Conservation (phyloP, 805 yeast species). For the Schwanniomyces occidentalis region DNA sequence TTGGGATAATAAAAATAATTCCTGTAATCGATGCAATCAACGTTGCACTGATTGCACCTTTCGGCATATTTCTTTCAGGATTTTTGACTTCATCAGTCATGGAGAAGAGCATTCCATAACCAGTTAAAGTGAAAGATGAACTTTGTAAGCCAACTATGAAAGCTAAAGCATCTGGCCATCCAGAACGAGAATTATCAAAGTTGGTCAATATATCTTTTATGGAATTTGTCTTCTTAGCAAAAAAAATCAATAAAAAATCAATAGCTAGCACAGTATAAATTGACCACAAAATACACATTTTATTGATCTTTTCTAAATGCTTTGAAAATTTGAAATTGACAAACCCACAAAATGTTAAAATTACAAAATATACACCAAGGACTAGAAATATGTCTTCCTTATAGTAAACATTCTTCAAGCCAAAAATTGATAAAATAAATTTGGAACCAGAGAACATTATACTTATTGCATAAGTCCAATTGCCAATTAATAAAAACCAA, state of each 20-base stretch:
- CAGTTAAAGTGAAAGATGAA: conserved; percentile 76
- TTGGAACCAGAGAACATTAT: conserved; percentile 77
- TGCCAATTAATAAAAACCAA: conserved; percentile 71
- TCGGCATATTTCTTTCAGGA: conserved; percentile 75
- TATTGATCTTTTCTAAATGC: conserved; percentile 62
- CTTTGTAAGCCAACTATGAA: conserved; percentile 78
- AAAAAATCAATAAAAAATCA: conserved; percentile 61
- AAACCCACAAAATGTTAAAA: conserved; percentile 60
- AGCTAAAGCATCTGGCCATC: conserved; percentile 72
- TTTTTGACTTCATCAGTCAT: conserved; percentile 78
- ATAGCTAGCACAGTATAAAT: conserved; percentile 67
- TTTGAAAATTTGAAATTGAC: conserved; percentile 62
- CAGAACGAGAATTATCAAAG: conserved; percentile 72
- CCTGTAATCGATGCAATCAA: conserved; percentile 68
- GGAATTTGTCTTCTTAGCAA: conserved; percentile 59
- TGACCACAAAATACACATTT: conserved; percentile 74
- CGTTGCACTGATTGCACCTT: conserved; percentile 68
- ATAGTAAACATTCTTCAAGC: conserved; percentile 58
- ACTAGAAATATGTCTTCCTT: conserved; percentile 58
- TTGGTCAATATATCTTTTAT: conserved; percentile 58
- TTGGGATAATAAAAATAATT: conserved; percentile 67
- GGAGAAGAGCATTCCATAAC: conserved; percentile 79
- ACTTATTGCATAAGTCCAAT: conserved; percentile 75
- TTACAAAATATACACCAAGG: conserved; percentile 53
- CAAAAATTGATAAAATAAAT: conserved; percentile 64